Conservation (phyloP, 805 yeast genomes). For the Kazachstania kunashirensis region DNA sequence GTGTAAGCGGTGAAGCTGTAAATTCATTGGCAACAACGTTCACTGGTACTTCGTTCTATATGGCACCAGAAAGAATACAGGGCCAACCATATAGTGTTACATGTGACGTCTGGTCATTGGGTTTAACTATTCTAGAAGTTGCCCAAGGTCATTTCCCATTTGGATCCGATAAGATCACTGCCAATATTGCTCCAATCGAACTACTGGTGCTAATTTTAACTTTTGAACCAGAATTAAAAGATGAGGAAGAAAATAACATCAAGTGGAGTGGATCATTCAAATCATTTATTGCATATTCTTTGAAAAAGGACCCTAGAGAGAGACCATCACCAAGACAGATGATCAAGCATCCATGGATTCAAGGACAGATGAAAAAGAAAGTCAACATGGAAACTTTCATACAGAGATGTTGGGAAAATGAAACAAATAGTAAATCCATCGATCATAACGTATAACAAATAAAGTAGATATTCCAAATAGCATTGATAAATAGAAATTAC, state of each 20-base stretch:
- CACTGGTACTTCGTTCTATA: conserved; percentile 94
- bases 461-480: too few species aligned
- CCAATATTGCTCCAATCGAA: conserved; percentile 73
- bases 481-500: too few species aligned
- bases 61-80: conserved; percentile 97
- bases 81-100: conserved; percentile 94
- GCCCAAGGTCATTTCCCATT: conserved; percentile 90
- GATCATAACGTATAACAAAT: too few species aligned
- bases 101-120: conserved; percentile 94
- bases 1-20: conserved; percentile 95
- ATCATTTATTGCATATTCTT: conserved; percentile 69
- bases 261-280: conserved; percentile 77
- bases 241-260: conserved; percentile 66
- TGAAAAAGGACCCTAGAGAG: conserved; percentile 67
- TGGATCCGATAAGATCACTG: conserved; percentile 35
- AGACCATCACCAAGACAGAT: conserved; percentile 92
- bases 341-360: conserved; percentile 88
- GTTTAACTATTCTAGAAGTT: conserved; percentile 83
- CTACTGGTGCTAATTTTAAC: conserved; percentile 71
- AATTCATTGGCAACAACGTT: conserved; percentile 92
- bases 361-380: conserved; percentile 58
- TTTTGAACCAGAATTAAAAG: conserved; percentile 69
- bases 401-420: conserved; percentile 52
- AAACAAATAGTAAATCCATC: too few species aligned
- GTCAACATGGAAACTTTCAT: conserved; percentile 87